Evolutionary conservation across 139 green algal genomes (phyloP).

Genomic region (Eudorina sp.): DNA sequence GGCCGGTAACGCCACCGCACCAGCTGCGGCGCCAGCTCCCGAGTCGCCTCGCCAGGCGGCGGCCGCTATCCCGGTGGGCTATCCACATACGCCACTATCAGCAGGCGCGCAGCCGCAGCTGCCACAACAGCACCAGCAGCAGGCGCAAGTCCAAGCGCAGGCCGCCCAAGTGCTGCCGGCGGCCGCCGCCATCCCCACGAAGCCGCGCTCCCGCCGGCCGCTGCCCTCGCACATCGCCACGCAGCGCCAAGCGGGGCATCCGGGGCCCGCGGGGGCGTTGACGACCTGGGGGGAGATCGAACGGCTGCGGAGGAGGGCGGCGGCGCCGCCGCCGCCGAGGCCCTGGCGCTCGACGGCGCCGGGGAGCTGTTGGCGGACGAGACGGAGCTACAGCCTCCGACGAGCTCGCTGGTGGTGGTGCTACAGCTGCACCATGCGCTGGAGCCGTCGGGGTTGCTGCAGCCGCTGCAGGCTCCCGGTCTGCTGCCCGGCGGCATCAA

Average conservation of each 20-base stretch:
- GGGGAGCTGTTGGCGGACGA: constrained; percentile 22
- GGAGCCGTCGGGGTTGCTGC: background rate
- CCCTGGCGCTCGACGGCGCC: background rate
- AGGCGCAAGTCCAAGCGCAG: too few relatives aligned
- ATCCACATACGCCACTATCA: background rate
- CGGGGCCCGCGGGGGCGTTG: background rate
- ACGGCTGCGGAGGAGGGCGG: background rate
- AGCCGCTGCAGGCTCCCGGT: background rate
- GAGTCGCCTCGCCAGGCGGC: background rate
- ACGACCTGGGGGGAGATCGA: background rate
- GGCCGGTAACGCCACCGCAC: background rate
- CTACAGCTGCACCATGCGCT: background rate
- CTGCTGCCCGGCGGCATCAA: background rate
- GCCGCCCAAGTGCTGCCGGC: too few relatives aligned
- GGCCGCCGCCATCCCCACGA: background rate
- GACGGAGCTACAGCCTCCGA: background rate
- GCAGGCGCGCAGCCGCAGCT: background rate
- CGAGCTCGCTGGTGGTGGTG: constrained; percentile 4
- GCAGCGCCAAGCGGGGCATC: background rate
- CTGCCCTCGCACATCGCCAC: constrained; percentile 20
- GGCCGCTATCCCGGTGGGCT: too few relatives aligned
- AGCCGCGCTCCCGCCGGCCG: background rate
- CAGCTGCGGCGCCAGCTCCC: background rate
- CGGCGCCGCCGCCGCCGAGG: too few relatives aligned
- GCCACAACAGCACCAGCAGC: background rate